Conservation (phyloP, 164 flowering plant genomes). For the Platanus orientalis region DNA sequence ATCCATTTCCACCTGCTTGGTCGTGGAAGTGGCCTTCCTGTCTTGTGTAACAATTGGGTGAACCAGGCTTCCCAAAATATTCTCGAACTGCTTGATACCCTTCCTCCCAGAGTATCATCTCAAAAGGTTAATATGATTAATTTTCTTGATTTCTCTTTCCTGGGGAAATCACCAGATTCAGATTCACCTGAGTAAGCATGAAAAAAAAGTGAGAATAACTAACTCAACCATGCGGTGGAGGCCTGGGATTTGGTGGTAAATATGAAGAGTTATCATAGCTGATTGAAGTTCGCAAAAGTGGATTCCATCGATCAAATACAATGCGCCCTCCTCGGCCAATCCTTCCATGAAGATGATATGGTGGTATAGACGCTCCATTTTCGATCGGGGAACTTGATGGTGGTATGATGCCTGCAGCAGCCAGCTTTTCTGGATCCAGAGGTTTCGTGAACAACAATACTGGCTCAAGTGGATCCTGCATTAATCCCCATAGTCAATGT, state of each 20-base stretch:
- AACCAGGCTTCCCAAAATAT: not conserved
- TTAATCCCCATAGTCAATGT: slow-evolving; percentile 4
- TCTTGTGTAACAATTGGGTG: not conserved
- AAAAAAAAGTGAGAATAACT: not conserved
- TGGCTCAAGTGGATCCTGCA: slow-evolving; percentile 93
- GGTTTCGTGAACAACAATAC: slow-evolving; percentile 78
- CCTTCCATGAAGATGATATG: slow-evolving; percentile 60
- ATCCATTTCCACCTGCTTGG: not conserved
- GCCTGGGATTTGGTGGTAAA: slow-evolving; percentile 40
- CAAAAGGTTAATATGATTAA: slow-evolving; percentile 1
- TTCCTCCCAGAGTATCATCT: slow-evolving; percentile 1
- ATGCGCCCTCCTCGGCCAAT: slow-evolving; percentile 95
- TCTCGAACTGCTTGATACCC: not conserved
- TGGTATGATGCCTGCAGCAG: slow-evolving; percentile 71
- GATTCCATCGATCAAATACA: slow-evolving; percentile 90
- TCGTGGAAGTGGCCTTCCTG: not conserved
- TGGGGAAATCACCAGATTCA: slow-evolving; percentile 3
- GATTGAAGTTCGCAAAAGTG: slow-evolving; percentile 49
- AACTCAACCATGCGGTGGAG: slow-evolving; percentile 31
- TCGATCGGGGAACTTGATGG: slow-evolving; percentile 45
- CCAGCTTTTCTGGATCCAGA: slow-evolving; percentile 67
- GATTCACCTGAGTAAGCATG: not conserved
- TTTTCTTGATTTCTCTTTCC: not conserved
- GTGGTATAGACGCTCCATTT: slow-evolving; percentile 30
- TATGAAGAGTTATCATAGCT: slow-evolving; percentile 46